Evolutionary conservation across 2,329 filamentous ascomycete species (phyloP), one percentile per base, ranked within the genome.

Genomic region (Ceratocystis eucalypticola): DNA sequence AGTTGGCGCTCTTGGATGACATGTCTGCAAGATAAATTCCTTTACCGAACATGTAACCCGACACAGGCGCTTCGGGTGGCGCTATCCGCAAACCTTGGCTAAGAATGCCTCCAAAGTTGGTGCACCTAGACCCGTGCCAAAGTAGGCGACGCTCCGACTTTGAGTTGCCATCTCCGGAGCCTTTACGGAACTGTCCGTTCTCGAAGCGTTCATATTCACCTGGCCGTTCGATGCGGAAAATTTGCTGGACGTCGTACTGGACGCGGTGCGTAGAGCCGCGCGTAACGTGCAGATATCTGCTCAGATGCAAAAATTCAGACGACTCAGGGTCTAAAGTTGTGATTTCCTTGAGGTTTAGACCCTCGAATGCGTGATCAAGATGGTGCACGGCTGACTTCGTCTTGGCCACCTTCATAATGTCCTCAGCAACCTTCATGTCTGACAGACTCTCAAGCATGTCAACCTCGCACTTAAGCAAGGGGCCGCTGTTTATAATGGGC

Each of bases 81-180:
- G 91, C 91, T 70, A 96, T 96, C n/a, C 90, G 88, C 5, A 96
- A 82, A 70, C 91, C 91, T 74, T 96, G 89, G 67, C 85, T 88
- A 53, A 96, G 82, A 68, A 96, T 96, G 72, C 91, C 91, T 72
- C 88, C 90, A 70, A 87, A 96, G 74, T 96, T 96, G 64, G 89
- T 94, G 41, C 81, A 82, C 44, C 90, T 85, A 17, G 88, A 92
- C 17, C 91, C 91, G 73, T 96, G 91, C 91, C 91, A 96, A 2
- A 96, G 80, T 1, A 96, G 83, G 20, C 89, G 84, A 28, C 88
- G 84, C 72, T 94, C 83, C 61, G 82, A 82, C n/a, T 80, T n/a
- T 28, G 48, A 15, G 3, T 53, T 28, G 7, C 48, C 25, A 12
- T 25, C 20, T 15, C 61, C 61, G 15, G 61, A 44, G 76, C 8